Percentiles rank a stretch among this genome's conserved stretches.
These are phyloP conservation scores for Rehmannia glutinosa DNA, from an alignment of 257 asterid species.

Conservation along the genomic window DNA sequence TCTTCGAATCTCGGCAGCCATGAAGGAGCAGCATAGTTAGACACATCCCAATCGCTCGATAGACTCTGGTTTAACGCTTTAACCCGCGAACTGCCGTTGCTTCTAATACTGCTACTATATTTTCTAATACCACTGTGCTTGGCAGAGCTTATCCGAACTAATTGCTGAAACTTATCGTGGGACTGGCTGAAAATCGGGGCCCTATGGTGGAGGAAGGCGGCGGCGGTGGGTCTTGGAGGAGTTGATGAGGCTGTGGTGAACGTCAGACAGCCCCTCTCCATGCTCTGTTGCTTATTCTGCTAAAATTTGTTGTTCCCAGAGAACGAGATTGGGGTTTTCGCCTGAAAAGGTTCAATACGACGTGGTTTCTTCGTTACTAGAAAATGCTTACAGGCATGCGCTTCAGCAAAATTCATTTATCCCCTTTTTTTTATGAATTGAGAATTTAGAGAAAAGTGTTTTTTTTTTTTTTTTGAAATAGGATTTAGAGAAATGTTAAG, in stretches of 20 bases:
- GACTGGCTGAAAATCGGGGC: conserved; percentile 9
- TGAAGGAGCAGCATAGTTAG: conserved; percentile 67
- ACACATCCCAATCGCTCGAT: conserved; percentile 62
- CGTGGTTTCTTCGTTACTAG: neutral
- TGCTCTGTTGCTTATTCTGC: conserved; percentile 5
- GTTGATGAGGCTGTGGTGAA: conserved; percentile 29
- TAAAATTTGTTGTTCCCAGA: neutral
- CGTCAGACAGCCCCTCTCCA: conserved; percentile 28
- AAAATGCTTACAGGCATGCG: neutral
- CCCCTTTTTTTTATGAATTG: neutral
- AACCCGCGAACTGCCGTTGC: conserved; percentile 13
- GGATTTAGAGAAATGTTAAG: too few relatives aligned
- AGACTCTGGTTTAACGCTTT: conserved; percentile 39
- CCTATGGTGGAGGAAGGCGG: conserved; percentile 13
- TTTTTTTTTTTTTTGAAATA: too few relatives aligned
- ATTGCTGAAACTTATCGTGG: conserved; percentile 5
- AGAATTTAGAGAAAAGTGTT: too few relatives aligned
- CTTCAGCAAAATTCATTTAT: neutral
- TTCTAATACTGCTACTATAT: neutral
- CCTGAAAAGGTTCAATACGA: neutral
- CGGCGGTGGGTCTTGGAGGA: conserved; percentile 24
- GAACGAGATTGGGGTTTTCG: conserved; percentile 14
- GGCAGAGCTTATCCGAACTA: conserved; percentile 9
- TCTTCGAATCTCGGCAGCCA: conserved; percentile 92
- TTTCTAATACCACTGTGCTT: neutral